Conservation (phyloP, 306 rosid species). For the Malus sieversii region DNA sequence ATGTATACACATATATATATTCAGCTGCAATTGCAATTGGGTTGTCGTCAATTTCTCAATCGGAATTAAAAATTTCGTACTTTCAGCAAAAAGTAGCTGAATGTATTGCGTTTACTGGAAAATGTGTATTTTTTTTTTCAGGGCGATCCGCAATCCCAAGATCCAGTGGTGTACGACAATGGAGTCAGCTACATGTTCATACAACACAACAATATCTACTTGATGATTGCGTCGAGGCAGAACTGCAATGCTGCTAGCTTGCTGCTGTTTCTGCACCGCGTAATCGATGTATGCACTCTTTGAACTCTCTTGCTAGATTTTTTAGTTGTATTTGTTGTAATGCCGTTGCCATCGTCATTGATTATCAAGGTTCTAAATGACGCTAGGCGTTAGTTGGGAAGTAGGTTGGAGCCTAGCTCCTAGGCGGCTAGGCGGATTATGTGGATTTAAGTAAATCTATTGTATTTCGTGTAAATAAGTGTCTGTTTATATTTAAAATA, state of each 20-base stretch:
- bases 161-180: constrained; percentile 74
- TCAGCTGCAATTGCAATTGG: background rate
- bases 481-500: too few relatives aligned
- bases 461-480: too few relatives aligned
- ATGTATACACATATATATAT: background rate
- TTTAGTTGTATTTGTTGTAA: background rate
- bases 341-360: background rate
- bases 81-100: background rate
- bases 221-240: constrained; percentile 71
- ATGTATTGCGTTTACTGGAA: background rate
- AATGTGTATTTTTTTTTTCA: background rate
- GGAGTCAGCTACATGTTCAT: constrained; percentile 77
- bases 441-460: too few relatives aligned
- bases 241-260: constrained; percentile 83
- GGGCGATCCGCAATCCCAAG: constrained; percentile 75
- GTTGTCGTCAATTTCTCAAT: background rate
- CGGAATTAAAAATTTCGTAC: background rate
- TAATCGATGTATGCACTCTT: constrained; percentile 42
- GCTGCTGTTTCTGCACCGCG: constrained; percentile 67
- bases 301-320: background rate
- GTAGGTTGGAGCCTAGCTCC: too few relatives aligned
- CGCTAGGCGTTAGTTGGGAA: too few relatives aligned
- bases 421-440: too few relatives aligned
- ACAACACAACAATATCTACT: constrained; percentile 71
- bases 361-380: too few relatives aligned